Evolutionary conservation across 2,329 filamentous ascomycete species (phyloP), one percentile per base, ranked within the genome.

Genomic region (Botrytis galanthina): DNA sequence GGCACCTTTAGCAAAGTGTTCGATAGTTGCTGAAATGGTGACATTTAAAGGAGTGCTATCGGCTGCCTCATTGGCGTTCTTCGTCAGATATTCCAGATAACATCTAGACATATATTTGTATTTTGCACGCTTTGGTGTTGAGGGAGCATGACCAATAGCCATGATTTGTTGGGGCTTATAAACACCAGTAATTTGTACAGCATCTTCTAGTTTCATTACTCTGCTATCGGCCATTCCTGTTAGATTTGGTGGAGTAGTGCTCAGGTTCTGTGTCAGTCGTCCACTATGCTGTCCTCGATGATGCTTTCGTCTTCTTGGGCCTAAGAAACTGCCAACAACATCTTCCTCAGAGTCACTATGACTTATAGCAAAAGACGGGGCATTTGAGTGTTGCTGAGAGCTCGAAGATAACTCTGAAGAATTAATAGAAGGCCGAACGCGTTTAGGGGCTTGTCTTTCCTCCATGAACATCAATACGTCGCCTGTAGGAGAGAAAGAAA

Each of bases 331-430:
- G 4, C 87, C 87, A 9, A 90, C 83, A 0, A 88, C 87, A 70
- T 91, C 89, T 75, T 91, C 89, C 77, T 91, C 89, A 0, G 89
- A 91, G 76, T 91, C 89, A 76, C 89, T 91, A 63, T 86, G 85
- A 77, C 87, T 90, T 71, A 87, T 84, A 76, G 86, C 88, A 35
- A 89, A 81, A 77, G 86, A 84, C 8, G 85, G 85, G 0, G 84
- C 83, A 26, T 82, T 84, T 1, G 86, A 84, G 70, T 84, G 88
- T 0, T 87, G 76, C 37, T 77, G 73, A 73, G 77, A 78, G 39
- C 72, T 74, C 20, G 78, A 75, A 39, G 77, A 77, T 8, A 74
- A 61, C 29, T 78, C 78, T 26, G 79, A 74, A 3, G 70, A 81
- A 79, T 59, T 76, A 18, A 77, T 81, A 67, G 77, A 74, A 3